These are phyloP conservation scores for Penicillium cinerascens DNA, from an alignment of 495 filamentous ascomycete species.

Conservation along the genomic window DNA sequence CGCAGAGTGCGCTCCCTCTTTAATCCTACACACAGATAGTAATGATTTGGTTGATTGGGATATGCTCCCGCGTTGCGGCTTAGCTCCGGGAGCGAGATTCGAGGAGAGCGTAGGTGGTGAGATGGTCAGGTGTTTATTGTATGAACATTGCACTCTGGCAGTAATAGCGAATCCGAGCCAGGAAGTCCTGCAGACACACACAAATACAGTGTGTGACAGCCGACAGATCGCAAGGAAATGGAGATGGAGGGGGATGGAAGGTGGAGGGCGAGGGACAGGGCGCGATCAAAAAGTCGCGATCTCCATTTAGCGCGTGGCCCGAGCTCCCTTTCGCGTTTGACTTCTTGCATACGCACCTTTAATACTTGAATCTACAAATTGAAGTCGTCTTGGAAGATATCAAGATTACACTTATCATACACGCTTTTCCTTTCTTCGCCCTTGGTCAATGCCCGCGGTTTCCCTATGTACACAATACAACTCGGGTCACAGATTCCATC, in stretches of 20 bases:
- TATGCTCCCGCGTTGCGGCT: neutral
- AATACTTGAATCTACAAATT: neutral
- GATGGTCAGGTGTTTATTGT: constrained; percentile 13
- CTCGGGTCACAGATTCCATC: neutral
- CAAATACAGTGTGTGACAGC: neutral
- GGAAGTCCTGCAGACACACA: neutral
- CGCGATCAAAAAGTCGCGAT: constrained; percentile 44
- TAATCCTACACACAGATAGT: neutral
- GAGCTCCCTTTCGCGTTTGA: constrained; percentile 34
- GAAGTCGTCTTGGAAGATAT: neutral
- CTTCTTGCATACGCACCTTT: neutral
- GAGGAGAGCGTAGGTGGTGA: neutral
- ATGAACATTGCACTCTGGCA: constrained; percentile 30
- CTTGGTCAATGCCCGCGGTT: constrained; percentile 3
- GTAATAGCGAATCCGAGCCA: neutral
- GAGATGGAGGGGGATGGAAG: constrained; percentile 15
- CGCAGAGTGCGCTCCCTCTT: constrained; percentile 4
- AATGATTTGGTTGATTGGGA: neutral
- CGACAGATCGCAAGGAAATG: constrained; percentile 3
- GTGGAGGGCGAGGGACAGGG: constrained; percentile 14
- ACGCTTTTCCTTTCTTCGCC: constrained; percentile 2
- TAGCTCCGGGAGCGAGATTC: neutral
- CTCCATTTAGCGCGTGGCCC: constrained; percentile 38
- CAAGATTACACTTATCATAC: constrained; percentile 3
- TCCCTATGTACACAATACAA: constrained; percentile 20